These are phyloP conservation scores for Dioscorea dumetorum DNA, from an alignment of 106 monocot genomes.

Conservation along the genomic window DNA sequence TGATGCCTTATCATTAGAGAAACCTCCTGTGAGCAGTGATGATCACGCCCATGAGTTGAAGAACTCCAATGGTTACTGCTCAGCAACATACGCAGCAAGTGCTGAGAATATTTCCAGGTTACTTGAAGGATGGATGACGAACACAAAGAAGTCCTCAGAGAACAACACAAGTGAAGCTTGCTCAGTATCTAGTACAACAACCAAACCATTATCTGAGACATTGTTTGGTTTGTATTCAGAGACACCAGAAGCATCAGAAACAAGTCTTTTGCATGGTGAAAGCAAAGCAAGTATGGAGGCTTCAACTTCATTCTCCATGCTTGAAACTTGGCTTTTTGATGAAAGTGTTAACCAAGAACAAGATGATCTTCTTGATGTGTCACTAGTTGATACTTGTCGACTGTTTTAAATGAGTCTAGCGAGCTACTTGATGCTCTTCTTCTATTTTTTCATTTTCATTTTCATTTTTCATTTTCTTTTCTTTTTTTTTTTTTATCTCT, in stretches of 20 bases:
- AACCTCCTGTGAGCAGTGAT: too few relatives aligned
- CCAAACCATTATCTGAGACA: too few relatives aligned
- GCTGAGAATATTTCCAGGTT: slow-evolving; percentile 14
- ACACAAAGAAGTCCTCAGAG: too few relatives aligned
- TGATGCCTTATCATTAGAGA: background rate
- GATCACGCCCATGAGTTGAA: too few relatives aligned
- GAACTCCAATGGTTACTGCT: background rate
- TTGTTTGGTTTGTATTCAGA: too few relatives aligned
- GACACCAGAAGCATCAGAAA: background rate
- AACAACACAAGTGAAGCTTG: background rate
- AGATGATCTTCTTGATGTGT: slow-evolving; percentile 4
- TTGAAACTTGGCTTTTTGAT: slow-evolving; percentile 18
- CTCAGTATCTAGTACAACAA: background rate
- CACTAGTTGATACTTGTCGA: background rate
- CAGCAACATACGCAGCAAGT: slow-evolving; percentile 5
- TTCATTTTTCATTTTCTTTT: too few relatives aligned
- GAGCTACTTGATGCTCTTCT: too few relatives aligned
- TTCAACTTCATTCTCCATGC: background rate
- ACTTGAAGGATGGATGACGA: slow-evolving; percentile 1
- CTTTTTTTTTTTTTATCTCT: too few relatives aligned
- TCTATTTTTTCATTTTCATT: too few relatives aligned
- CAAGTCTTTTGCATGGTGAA: background rate
- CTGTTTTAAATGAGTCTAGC: too few relatives aligned
- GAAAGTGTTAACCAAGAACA: background rate
- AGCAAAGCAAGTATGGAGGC: slow-evolving; percentile 2